These are phyloP conservation scores for Trichoderma koningiopsis DNA, from an alignment of 2,329 filamentous ascomycete genomes.

Conservation along the genomic window DNA sequence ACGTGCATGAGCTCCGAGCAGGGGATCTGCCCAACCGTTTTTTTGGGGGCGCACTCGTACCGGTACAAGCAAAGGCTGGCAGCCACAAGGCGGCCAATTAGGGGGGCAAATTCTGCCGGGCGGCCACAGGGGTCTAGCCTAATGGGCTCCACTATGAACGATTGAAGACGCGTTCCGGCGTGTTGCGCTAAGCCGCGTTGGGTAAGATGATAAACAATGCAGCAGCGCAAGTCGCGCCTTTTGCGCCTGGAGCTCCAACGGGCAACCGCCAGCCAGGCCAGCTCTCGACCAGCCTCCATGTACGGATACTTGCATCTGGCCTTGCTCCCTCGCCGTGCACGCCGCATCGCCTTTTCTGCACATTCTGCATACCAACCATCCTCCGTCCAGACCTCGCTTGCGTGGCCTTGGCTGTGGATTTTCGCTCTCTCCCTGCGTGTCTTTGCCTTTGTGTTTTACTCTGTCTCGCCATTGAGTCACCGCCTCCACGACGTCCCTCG, in stretches of 20 bases:
- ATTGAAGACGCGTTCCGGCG: slow-evolving; percentile 37
- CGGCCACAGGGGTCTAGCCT: slow-evolving; percentile 1
- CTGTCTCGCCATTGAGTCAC: slow-evolving; percentile 26
- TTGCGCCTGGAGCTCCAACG: slow-evolving; percentile 3
- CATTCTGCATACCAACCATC: slow-evolving; percentile 25
- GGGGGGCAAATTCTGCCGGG: slow-evolving; percentile 10
- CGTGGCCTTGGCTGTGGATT: slow-evolving; percentile 18
- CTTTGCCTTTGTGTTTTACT: slow-evolving; percentile 16
- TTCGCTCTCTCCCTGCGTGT: slow-evolving; percentile 21
- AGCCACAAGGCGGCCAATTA: background rate
- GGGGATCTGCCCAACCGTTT: background rate
- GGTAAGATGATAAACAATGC: slow-evolving; percentile 44
- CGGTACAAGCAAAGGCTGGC: background rate
- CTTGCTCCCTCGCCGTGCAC: slow-evolving; percentile 13
- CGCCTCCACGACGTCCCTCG: background rate
- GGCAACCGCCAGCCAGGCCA: background rate
- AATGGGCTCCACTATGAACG: slow-evolving; percentile 16
- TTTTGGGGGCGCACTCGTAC: background rate
- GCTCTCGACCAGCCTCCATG: slow-evolving; percentile 4
- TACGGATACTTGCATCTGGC: background rate
- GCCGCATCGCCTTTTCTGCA: slow-evolving; percentile 2
- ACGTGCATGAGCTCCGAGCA: background rate
- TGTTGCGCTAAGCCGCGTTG: slow-evolving; percentile 35
- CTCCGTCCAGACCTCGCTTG: slow-evolving; percentile 17
- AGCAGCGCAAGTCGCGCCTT: slow-evolving; percentile 32